These are phyloP conservation scores for Globisporangium orthogonon DNA, from an alignment of 352 stramenopile genomes.

Conservation along the genomic window DNA sequence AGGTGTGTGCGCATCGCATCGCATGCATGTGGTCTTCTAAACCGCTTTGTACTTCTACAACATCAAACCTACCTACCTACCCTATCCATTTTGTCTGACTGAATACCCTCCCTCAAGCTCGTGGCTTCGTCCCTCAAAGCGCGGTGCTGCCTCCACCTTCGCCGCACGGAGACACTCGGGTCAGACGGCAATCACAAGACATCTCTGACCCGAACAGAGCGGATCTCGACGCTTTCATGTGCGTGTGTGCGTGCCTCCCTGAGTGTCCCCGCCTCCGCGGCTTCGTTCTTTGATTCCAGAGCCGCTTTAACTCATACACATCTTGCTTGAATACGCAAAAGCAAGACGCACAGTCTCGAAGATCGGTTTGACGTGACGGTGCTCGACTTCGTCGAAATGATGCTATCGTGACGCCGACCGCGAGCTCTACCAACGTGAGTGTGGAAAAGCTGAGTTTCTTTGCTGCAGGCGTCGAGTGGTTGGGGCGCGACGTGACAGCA, in stretches of 20 bases:
- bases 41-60: slow-evolving; percentile 1
- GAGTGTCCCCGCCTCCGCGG: neutral
- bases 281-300: neutral
- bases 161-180: neutral
- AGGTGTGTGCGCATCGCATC: neutral
- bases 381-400: slow-evolving; percentile 61
- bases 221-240: slow-evolving; percentile 27
- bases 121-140: neutral
- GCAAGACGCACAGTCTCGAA: slow-evolving; percentile 38
- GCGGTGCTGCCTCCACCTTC: slow-evolving; percentile 1
- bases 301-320: neutral
- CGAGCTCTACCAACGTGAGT: neutral
- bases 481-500: neutral
- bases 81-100: neutral
- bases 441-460: neutral
- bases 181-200: neutral
- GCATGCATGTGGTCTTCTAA: neutral
- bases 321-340: slow-evolving; percentile 10
- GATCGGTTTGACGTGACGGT: slow-evolving; percentile 39
- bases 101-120: neutral
- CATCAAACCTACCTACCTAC: neutral
- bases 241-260: slow-evolving; percentile 13
- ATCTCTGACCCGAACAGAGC: slow-evolving; percentile 3
- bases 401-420: slow-evolving; percentile 30
- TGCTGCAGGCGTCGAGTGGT: neutral